Percentiles rank a stretch among this genome's conserved stretches.
Evolutionary conservation across 768 basidiomycete species (phyloP).

Genomic region (Mycena sanguinolenta): DNA sequence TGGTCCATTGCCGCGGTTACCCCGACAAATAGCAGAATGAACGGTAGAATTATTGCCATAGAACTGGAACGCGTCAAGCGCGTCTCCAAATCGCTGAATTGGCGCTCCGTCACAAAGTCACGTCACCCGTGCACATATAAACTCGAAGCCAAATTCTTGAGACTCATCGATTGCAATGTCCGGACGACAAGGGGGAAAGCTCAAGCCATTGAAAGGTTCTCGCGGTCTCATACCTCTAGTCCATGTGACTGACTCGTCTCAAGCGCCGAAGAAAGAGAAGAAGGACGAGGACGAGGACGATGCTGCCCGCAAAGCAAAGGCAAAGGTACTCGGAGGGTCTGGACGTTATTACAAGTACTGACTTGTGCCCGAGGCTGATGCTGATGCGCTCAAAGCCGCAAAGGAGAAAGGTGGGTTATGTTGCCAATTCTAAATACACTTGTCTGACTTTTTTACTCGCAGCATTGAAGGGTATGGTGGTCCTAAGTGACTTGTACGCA

Average conservation of each 20-base stretch:
- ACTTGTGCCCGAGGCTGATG: conserved; percentile 62
- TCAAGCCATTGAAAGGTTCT: conserved; percentile 88
- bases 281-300: conserved; percentile 81
- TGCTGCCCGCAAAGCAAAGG: conserved; percentile 78
- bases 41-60: neutral
- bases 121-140: neutral
- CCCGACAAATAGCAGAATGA: conserved; percentile 1
- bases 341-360: neutral
- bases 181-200: conserved; percentile 84
- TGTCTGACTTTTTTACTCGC: conserved; percentile 8
- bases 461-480: conserved; percentile 68
- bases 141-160: no score
- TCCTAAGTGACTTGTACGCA: conserved; percentile 7
- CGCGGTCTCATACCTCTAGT: neutral
- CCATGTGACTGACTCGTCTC: conserved; percentile 6
- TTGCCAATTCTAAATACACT: neutral
- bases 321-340: conserved; percentile 57
- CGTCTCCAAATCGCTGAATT: neutral
- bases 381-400: conserved; percentile 80
- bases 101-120: neutral
- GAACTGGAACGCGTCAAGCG: neutral
- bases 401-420: conserved; percentile 73
- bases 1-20: conserved; percentile 25
- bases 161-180: conserved; percentile 57
- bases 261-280: conserved; percentile 90